phyloP scores from a whole-genome alignment of 495 filamentous ascomycete species.

The Aspergillus hancockii region DNA sequence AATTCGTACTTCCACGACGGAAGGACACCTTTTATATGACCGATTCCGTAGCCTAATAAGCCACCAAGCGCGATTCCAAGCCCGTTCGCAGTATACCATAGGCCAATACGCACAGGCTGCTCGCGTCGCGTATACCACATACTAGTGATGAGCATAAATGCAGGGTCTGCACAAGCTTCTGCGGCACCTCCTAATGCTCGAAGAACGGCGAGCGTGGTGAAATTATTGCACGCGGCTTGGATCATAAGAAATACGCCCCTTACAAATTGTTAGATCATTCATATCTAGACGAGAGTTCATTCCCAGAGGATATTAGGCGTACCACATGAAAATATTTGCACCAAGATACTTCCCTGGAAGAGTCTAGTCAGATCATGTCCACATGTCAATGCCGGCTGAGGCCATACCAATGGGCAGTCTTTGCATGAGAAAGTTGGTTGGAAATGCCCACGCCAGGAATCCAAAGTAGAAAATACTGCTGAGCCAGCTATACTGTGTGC shows the following conservation, averaged over 20 bases:
- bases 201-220: constrained; percentile 53
- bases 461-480: constrained; percentile 53
- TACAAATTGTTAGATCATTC: background rate
- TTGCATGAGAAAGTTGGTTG: constrained; percentile 57
- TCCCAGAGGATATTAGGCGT: constrained; percentile 3
- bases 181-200: constrained; percentile 54
- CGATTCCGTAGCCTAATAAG: constrained; percentile 60
- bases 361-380: constrained; percentile 14
- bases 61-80: constrained; percentile 60
- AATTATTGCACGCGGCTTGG: constrained; percentile 55
- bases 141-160: constrained; percentile 41
- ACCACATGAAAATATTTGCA: constrained; percentile 61
- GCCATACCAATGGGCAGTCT: constrained; percentile 53
- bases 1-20: constrained; percentile 61
- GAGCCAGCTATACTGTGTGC: constrained; percentile 53
- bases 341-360: constrained; percentile 55
- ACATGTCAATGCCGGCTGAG: background rate
- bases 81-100: constrained; percentile 63
- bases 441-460: constrained; percentile 52
- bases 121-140: constrained; percentile 57
- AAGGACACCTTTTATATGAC: constrained; percentile 52
- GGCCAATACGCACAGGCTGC: constrained; percentile 58
- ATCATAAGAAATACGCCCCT: constrained; percentile 59
- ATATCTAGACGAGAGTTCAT: background rate
- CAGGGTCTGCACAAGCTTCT: constrained; percentile 52